A percentile compares a stretch with the other conserved stretches of the same genome.
phyloP scores from a whole-genome alignment of 2,329 filamentous ascomycete genomes.

The Capronia americana region DNA sequence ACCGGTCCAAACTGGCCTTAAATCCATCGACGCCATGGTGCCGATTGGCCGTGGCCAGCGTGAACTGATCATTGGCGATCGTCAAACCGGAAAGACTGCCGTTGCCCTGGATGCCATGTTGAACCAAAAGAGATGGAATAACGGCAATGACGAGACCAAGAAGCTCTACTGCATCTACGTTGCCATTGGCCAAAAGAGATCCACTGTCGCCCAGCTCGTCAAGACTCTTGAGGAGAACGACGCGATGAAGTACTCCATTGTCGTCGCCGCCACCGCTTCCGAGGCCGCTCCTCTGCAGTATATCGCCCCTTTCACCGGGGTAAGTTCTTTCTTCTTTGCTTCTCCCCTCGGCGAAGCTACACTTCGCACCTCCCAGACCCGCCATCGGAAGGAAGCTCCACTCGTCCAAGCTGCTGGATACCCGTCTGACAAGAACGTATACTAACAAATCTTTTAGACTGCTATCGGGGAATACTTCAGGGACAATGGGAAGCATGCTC shows the following conservation, averaged over 20 bases:
- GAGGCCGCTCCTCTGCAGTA: conserved; percentile 96
- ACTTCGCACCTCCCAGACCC: background rate
- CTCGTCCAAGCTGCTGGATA: background rate
- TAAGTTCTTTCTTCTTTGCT: conserved; percentile 12
- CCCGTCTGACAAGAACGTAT: too few species aligned
- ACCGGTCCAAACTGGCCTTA: conserved; percentile 98
- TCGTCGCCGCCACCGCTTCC: conserved; percentile 95
- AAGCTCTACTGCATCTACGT: conserved; percentile 99
- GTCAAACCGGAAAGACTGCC: conserved; percentile 99
- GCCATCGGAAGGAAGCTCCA: background rate
- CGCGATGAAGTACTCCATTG: conserved; percentile 95
- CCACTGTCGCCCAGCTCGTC: conserved; percentile 98
- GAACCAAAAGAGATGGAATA: conserved; percentile 99
- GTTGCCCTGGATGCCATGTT: conserved; percentile 97
- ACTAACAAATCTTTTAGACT: conserved; percentile 21
- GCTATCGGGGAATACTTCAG: conserved; percentile 76
- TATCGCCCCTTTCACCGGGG: conserved; percentile 87
- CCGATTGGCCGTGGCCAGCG: conserved; percentile 99
- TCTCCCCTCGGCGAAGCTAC: background rate
- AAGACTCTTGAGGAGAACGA: conserved; percentile 99
- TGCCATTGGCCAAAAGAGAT: conserved; percentile 98
- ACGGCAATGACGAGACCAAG: conserved; percentile 82
- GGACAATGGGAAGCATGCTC: conserved; percentile 84
- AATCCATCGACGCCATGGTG: conserved; percentile 99
- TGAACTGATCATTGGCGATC: conserved; percentile 99